Evolutionary conservation across 345 rosid genomes (phyloP).

Genomic region (Gossypium ekmanianum): DNA sequence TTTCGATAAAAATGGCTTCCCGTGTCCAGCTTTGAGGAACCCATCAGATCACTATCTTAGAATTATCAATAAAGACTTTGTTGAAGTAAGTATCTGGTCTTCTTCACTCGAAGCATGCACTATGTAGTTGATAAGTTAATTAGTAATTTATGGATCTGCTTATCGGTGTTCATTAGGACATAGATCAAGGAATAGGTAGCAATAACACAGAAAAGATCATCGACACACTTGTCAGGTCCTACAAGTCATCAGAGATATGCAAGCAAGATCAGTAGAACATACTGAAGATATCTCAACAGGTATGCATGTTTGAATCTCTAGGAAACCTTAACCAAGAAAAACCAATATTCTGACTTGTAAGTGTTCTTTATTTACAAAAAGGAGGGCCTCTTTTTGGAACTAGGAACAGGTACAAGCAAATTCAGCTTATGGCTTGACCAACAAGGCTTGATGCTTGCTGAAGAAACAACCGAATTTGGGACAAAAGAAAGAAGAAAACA

Average conservation of each 20-base stretch:
- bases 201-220: conserved; percentile 24
- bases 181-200: conserved; percentile 24
- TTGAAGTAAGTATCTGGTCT: conserved; percentile 15
- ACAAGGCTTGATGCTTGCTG: too few species aligned
- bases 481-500: too few species aligned
- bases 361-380: conserved; percentile 12
- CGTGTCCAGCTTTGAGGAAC: conserved; percentile 30
- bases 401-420: too few species aligned
- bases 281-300: conserved; percentile 13
- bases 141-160: background rate
- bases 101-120: background rate
- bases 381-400: background rate
- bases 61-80: conserved; percentile 2
- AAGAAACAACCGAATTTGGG: too few species aligned
- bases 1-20: conserved; percentile 34
- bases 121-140: background rate
- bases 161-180: conserved; percentile 15
- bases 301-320: background rate
- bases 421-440: too few species aligned
- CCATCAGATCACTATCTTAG: conserved; percentile 8
- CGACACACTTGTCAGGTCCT: conserved; percentile 21
- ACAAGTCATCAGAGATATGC: conserved; percentile 18
- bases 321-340: background rate
- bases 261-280: conserved; percentile 17
- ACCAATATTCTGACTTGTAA: background rate